Base-by-base conservation (phyloP, 345 rosid species). In the Schrenkiella parvula region DNA sequence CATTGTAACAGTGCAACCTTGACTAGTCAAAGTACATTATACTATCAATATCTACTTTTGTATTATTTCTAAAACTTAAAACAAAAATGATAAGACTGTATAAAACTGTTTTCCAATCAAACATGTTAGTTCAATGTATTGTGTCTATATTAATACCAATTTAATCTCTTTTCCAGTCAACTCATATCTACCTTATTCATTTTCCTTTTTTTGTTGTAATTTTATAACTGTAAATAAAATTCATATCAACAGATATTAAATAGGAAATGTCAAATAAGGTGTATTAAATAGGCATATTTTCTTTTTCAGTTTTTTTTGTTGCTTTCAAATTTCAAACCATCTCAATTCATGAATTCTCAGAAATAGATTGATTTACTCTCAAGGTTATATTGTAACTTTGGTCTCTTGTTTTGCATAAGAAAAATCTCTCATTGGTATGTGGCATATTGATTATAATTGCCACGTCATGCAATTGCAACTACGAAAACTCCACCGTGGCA, bases 21-120 rank as follows among this genome's bases (percentile, higher is more conserved):
- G 70, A 68, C 79, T 75, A 52, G 74, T 75, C 79, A 68, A 75
- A 52, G 64, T 1, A 8, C 42, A 61, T 42, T 51, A 68, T 53
- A 43, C 13, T 15, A 61, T 13, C 4, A 21, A 38, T 41, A 39
- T 70, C 26, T 22, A 34, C 8, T 35, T 47, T 38, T 34, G 48
- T 73, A 14, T 13, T 46, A 64, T 73, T 46, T 66, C 26, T 14
- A 28, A 39, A 57, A 48, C 14, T n/a, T 5, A 29, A 12, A 59
- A 50, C 10, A 4, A 12, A 29, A 48, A 15, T 29, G 39, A 23
- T 34, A 7, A 43, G n/a, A 32, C 5, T 31, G 31, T 54, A 41
- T 25, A 25, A 55, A 73, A 26, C 51, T 64, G 71, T 64, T 44
- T 55, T 73, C 59, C 66, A 25, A 12, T 51, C 9, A 6, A 1